Percentiles rank a stretch among this genome's conserved stretches.
Evolutionary conservation across 371 early-diverging fungal genomes (phyloP).

Genomic region (Mortierella sp.): DNA sequence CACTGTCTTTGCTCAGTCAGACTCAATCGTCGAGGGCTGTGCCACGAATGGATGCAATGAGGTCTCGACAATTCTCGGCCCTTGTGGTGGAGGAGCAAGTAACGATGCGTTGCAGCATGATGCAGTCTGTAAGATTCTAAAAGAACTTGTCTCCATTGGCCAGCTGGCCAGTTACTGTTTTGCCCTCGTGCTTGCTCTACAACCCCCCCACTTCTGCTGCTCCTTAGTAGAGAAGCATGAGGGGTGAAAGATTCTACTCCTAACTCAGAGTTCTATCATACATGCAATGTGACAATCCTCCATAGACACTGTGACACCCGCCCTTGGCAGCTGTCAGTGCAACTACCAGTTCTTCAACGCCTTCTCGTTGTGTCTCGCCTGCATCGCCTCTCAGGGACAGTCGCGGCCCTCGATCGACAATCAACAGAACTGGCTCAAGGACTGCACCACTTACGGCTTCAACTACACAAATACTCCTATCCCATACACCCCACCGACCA

Average conservation of each 20-base stretch:
- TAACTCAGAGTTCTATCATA: no score
- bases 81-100: slow-evolving; percentile 50
- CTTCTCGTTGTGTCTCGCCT: slow-evolving; percentile 31
- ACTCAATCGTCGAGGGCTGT: slow-evolving; percentile 34
- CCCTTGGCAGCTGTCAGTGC: slow-evolving; percentile 45
- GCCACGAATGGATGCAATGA: slow-evolving; percentile 19
- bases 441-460: slow-evolving; percentile 44
- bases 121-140: not conserved
- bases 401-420: slow-evolving; percentile 30
- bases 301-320: slow-evolving; percentile 29
- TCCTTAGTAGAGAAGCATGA: no score
- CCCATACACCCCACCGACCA: slow-evolving; percentile 16
- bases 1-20: slow-evolving; percentile 4
- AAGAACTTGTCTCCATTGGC: no score
- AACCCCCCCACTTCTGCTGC: no score
- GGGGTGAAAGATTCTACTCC: no score
- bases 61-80: slow-evolving; percentile 33
- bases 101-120: slow-evolving; percentile 36
- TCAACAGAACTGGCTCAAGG: slow-evolving; percentile 28
- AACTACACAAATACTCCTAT: slow-evolving; percentile 35
- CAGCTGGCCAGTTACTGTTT: no score
- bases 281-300: no score
- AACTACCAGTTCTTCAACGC: slow-evolving; percentile 46
- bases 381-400: slow-evolving; percentile 37
- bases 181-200: no score